These are phyloP conservation scores for Hypomontagnella monticulosa DNA, from an alignment of 495 filamentous ascomycete genomes.

Conservation along the genomic window DNA sequence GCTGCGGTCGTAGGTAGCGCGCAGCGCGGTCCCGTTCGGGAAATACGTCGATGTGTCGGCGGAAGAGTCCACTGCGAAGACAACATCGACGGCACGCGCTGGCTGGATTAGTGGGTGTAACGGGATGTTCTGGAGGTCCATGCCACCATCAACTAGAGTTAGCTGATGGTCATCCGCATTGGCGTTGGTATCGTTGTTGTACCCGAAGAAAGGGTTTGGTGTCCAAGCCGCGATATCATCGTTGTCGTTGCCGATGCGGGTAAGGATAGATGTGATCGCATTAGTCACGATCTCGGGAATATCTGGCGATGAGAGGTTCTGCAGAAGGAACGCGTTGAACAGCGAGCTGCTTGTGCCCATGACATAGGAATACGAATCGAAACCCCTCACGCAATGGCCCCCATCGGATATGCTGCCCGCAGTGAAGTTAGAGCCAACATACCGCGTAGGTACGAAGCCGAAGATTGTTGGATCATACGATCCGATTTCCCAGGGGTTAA, in stretches of 20 bases:
- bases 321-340: slow-evolving; percentile 80
- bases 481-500: slow-evolving; percentile 90
- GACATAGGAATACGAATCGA: slow-evolving; percentile 85
- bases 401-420: slow-evolving; percentile 66
- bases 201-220: slow-evolving; percentile 87
- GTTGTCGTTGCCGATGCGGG: slow-evolving; percentile 60
- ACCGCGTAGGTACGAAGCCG: slow-evolving; percentile 78
- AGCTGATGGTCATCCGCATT: slow-evolving; percentile 65
- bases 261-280: slow-evolving; percentile 65
- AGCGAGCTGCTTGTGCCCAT: slow-evolving; percentile 92
- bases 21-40: slow-evolving; percentile 87
- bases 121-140: slow-evolving; percentile 89
- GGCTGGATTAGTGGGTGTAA: slow-evolving; percentile 88
- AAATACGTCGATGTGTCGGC: slow-evolving; percentile 80
- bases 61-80: slow-evolving; percentile 89
- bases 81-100: slow-evolving; percentile 79
- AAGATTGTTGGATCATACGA: slow-evolving; percentile 82
- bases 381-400: slow-evolving; percentile 76
- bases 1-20: slow-evolving; percentile 84
- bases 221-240: slow-evolving; percentile 84
- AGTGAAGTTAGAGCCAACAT: slow-evolving; percentile 82
- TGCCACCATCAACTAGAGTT: slow-evolving; percentile 81
- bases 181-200: slow-evolving; percentile 69
- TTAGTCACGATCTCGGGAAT: slow-evolving; percentile 63
- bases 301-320: slow-evolving; percentile 59